phyloP scores from a whole-genome alignment of 306 rosid genomes.

The Castanea sativa region DNA sequence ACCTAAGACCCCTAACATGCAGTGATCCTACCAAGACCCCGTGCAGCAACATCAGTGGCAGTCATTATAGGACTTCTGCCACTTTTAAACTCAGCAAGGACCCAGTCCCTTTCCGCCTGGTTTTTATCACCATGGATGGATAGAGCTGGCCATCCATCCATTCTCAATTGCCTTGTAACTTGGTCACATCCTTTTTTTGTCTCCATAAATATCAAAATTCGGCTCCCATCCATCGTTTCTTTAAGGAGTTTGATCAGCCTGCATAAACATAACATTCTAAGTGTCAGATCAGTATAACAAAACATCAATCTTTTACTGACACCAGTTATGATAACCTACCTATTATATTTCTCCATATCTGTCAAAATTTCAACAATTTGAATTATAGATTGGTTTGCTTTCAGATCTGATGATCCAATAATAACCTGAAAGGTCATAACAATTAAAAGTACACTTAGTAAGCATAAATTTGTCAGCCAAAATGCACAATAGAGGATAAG shows the following conservation, averaged over 20 bases:
- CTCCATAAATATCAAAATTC: slow-evolving; percentile 80
- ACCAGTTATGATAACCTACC: slow-evolving; percentile 48
- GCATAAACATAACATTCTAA: slow-evolving; percentile 29
- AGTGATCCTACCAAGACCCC: slow-evolving; percentile 99
- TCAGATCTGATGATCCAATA: slow-evolving; percentile 77
- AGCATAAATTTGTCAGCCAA: neutral
- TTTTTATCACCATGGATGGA: slow-evolving; percentile 98
- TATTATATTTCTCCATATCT: slow-evolving; percentile 78
- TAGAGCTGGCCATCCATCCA: slow-evolving; percentile 98
- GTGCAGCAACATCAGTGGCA: slow-evolving; percentile 99
- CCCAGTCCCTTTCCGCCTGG: slow-evolving; percentile 98
- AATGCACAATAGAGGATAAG: slow-evolving; percentile 5
- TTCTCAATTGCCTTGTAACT: slow-evolving; percentile 86
- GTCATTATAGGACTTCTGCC: slow-evolving; percentile 98
- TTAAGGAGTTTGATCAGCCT: slow-evolving; percentile 81
- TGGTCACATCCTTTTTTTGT: slow-evolving; percentile 94
- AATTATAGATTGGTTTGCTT: slow-evolving; percentile 88
- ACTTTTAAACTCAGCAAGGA: slow-evolving; percentile 94
- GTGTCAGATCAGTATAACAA: slow-evolving; percentile 18
- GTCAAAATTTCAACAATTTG: slow-evolving; percentile 82
- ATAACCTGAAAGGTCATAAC: slow-evolving; percentile 47
- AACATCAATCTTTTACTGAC: neutral
- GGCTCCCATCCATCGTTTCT: slow-evolving; percentile 72
- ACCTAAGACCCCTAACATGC: slow-evolving; percentile 68
- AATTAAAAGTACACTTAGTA: neutral